phyloP scores from a whole-genome alignment of 2,329 filamentous ascomycete genomes.

The Fusarium xyrophilum region DNA sequence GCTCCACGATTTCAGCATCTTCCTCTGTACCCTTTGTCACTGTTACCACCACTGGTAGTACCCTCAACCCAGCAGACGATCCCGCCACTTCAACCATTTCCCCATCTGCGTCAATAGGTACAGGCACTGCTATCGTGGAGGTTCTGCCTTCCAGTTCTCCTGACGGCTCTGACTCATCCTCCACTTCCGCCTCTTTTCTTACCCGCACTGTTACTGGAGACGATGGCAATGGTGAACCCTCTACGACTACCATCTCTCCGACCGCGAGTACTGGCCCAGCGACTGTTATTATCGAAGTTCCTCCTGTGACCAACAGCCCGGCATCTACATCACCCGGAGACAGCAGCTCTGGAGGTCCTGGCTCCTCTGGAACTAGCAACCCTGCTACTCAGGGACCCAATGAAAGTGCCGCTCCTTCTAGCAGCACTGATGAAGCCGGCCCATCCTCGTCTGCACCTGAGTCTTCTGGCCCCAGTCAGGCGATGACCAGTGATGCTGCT shows the following conservation, averaged over 20 bases:
- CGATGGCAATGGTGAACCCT: neutral
- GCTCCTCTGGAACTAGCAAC: neutral
- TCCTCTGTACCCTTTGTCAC: neutral
- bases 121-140: too few relatives aligned
- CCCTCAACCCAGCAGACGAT: too few relatives aligned
- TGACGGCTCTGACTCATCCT: accelerated
- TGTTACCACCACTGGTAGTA: neutral
- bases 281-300: neutral
- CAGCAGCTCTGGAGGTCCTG: neutral
- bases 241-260: neutral
- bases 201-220: neutral
- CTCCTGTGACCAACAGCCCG: accelerated
- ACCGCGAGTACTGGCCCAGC: neutral
- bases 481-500: accelerated
- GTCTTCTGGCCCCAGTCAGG: accelerated
- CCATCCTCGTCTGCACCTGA: accelerated
- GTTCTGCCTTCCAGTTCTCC: too few relatives aligned
- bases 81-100: too few relatives aligned
- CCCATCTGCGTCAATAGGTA: too few relatives aligned
- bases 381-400: neutral
- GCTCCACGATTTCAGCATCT: neutral
- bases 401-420: neutral
- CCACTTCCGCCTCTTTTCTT: neutral
- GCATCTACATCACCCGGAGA: accelerated
- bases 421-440: accelerated